phyloP scores from a whole-genome alignment of 805 yeast genomes.

The Kodamaea leandrae region DNA sequence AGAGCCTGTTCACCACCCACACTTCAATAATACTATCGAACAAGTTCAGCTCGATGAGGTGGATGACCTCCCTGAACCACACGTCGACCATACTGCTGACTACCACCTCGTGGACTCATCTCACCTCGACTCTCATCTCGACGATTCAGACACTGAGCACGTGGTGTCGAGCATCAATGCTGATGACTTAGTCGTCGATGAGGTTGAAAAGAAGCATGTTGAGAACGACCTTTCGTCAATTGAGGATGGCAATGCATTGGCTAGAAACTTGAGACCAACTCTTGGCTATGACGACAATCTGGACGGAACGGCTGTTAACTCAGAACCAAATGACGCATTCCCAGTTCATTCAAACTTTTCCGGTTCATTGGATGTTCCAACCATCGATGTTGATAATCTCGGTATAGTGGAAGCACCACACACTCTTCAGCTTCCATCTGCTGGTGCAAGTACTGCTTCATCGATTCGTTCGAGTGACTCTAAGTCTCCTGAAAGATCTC shows the following conservation, averaged over 20 bases:
- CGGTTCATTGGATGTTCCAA: too few species aligned
- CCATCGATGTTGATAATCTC: neutral
- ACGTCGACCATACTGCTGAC: neutral
- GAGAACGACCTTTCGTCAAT: neutral
- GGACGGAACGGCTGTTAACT: neutral
- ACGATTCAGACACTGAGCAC: neutral
- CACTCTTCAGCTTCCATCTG: constrained; percentile 14
- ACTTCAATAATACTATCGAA: neutral
- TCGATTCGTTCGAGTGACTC: constrained; percentile 35
- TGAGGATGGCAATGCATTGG: neutral
- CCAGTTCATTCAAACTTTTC: too few species aligned
- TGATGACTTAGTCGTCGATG: constrained; percentile 24
- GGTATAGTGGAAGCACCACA: constrained; percentile 23
- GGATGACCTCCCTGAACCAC: neutral
- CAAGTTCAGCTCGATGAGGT: neutral
- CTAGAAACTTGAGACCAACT: neutral
- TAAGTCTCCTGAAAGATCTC: constrained; percentile 16
- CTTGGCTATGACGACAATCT: constrained; percentile 17
- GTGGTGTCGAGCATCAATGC: constrained; percentile 20
- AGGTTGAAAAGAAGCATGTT: constrained; percentile 17
- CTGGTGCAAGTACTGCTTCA: constrained; percentile 8
- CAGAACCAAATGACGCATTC: neutral
- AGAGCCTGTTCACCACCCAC: too few species aligned
- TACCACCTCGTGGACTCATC: constrained; percentile 1
- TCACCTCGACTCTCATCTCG: neutral